phyloP scores from a whole-genome alignment of 805 yeast genomes.

The Sporopachydermia lactativora region DNA sequence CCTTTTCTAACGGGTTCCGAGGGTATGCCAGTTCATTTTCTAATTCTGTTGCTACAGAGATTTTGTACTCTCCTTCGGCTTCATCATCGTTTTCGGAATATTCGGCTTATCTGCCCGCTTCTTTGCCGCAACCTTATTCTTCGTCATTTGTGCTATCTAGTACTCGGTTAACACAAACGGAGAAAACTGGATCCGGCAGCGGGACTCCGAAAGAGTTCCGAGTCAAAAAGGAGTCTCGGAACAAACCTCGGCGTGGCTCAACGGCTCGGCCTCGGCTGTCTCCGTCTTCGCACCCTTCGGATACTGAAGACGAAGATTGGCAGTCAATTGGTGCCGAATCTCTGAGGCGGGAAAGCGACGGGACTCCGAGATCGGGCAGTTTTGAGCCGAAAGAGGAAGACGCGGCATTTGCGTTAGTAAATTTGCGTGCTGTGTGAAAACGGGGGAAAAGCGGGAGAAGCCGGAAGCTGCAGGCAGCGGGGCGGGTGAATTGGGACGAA shows the following conservation, averaged over 20 bases:
- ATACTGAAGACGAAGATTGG: slow-evolving; percentile 98
- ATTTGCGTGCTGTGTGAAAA: slow-evolving; percentile 23
- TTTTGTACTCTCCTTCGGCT: background rate
- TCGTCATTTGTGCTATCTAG: background rate
- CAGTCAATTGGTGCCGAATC: slow-evolving; percentile 71
- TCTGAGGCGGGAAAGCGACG: slow-evolving; percentile 25
- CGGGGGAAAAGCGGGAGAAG: too few relatives aligned
- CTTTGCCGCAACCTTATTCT: background rate
- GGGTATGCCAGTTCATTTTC: background rate
- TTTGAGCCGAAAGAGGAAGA: slow-evolving; percentile 28
- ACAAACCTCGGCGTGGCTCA: slow-evolving; percentile 3
- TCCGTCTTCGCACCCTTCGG: slow-evolving; percentile 26
- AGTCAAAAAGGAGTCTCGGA: background rate
- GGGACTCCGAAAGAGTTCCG: background rate
- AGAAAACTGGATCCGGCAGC: background rate
- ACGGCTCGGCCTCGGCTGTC: background rate
- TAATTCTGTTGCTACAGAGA: background rate
- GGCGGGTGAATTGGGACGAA: too few relatives aligned
- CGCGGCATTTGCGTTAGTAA: slow-evolving; percentile 56
- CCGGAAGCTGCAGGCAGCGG: too few relatives aligned
- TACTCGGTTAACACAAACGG: background rate
- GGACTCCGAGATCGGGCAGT: slow-evolving; percentile 14
- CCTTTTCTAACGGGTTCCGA: slow-evolving; percentile 7
- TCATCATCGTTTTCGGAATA: background rate
- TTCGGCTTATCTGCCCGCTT: background rate